phyloP scores from a whole-genome alignment of 176 grass and related monocot species.

The Pontederia crassipes region DNA sequence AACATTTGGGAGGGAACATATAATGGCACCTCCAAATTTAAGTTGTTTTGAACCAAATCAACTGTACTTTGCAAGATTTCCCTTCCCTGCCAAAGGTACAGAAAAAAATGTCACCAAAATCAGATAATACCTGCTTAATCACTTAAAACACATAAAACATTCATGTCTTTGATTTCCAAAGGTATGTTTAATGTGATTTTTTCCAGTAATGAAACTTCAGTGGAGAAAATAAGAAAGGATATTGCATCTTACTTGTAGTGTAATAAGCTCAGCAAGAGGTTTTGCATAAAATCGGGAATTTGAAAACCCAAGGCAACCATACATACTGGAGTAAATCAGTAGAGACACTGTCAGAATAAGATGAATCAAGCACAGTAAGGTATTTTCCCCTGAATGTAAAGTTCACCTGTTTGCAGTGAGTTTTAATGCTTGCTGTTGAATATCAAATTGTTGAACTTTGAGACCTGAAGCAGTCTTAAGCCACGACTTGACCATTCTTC shows the following conservation, averaged over 20 bases:
- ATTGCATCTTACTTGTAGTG: constrained; percentile 61
- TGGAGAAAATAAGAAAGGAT: constrained; percentile 7
- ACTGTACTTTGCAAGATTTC: constrained; percentile 96
- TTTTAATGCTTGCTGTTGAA: constrained; percentile 94
- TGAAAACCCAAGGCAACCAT: constrained; percentile 93
- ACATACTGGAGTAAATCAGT: constrained; percentile 59
- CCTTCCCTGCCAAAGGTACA: constrained; percentile 56
- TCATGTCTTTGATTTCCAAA: not conserved
- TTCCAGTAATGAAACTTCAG: not conserved
- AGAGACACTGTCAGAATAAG: constrained; percentile 24
- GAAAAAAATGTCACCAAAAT: not conserved
- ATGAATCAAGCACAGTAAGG: not conserved
- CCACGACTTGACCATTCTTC: constrained; percentile 88
- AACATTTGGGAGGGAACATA: constrained; percentile 3
- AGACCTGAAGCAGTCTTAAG: constrained; percentile 84
- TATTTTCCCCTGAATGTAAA: not conserved
- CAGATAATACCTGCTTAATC: too few species aligned
- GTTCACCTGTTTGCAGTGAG: constrained; percentile 88
- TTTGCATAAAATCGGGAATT: constrained; percentile 96
- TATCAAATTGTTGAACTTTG: constrained; percentile 87
- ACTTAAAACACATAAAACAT: too few species aligned
- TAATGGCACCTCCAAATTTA: constrained; percentile 73
- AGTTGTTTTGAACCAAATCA: constrained; percentile 90
- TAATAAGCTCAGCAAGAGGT: constrained; percentile 94
- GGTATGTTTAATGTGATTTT: not conserved